Conservation (phyloP, 306 rosid genomes). For the Lablab purpureus region DNA sequence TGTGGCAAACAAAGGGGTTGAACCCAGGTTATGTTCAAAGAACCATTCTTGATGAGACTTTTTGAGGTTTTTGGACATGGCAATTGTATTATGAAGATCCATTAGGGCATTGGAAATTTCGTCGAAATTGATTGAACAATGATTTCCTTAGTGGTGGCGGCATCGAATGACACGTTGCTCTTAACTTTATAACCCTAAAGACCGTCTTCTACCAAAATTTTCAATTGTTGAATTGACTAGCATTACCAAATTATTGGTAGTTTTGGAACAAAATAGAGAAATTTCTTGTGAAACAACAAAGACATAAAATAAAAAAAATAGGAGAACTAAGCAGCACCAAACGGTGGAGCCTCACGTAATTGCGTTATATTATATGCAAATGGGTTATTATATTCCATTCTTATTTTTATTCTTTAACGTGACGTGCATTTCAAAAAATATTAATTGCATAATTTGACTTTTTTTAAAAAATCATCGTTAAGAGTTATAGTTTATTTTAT, state of each 20-base stretch:
- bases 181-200: not conserved
- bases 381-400: not conserved
- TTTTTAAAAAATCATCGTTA: not conserved
- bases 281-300: conserved; percentile 19
- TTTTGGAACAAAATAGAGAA: conserved; percentile 12
- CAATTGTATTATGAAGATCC: not conserved
- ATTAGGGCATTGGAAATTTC: conserved; percentile 46
- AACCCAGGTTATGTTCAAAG: conserved; percentile 28
- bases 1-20: not conserved
- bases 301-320: too few species aligned
- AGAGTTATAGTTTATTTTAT: not conserved
- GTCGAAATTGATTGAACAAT: conserved; percentile 6
- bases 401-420: not conserved
- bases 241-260: not conserved
- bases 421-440: not conserved
- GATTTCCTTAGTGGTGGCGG: not conserved
- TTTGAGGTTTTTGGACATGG: conserved; percentile 21
- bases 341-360: not conserved
- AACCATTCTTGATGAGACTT: not conserved
- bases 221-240: conserved; percentile 3
- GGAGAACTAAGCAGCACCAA: not conserved
- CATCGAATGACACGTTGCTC: conserved; percentile 36
- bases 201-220: not conserved
- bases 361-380: not conserved
- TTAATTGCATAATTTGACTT: not conserved